Evolutionary conservation across 257 asterid genomes (phyloP).

Genomic region (Ilex asprella): DNA sequence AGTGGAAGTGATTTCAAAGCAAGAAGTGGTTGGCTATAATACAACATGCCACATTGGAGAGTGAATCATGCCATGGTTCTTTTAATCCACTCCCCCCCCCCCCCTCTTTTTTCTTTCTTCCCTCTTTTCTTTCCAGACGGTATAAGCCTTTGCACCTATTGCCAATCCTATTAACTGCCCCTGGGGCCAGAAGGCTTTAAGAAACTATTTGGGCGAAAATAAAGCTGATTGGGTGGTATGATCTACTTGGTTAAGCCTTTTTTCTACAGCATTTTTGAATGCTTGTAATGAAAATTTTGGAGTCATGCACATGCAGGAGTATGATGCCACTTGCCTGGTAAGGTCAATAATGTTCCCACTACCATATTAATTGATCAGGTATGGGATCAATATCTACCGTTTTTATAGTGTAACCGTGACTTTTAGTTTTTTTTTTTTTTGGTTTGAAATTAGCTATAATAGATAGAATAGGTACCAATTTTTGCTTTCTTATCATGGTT

Average conservation of each 20-base stretch:
- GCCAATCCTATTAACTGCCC: constrained; percentile 78
- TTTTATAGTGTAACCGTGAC: background rate
- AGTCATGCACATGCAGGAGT: constrained; percentile 52
- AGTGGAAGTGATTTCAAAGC: no score
- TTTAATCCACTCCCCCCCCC: no score
- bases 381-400: background rate
- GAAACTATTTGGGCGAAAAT: constrained; percentile 79
- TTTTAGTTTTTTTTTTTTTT: background rate
- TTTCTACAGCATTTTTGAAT: background rate
- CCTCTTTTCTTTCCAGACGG: constrained; percentile 47
- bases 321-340: constrained; percentile 78
- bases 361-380: constrained; percentile 98
- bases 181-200: constrained; percentile 97
- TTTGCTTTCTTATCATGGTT: background rate
- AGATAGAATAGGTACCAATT: background rate
- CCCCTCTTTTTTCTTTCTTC: background rate
- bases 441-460: background rate
- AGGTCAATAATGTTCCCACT: constrained; percentile 50
- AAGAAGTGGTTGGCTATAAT: no score
- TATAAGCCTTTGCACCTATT: constrained; percentile 88
- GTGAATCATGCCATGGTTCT: no score
- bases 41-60: no score
- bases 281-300: background rate
- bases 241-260: constrained; percentile 3
- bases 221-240: constrained; percentile 90